Evolutionary conservation across 805 yeast species (phyloP), one percentile per base, ranked within the genome.

Genomic region (Torulaspora indica): DNA sequence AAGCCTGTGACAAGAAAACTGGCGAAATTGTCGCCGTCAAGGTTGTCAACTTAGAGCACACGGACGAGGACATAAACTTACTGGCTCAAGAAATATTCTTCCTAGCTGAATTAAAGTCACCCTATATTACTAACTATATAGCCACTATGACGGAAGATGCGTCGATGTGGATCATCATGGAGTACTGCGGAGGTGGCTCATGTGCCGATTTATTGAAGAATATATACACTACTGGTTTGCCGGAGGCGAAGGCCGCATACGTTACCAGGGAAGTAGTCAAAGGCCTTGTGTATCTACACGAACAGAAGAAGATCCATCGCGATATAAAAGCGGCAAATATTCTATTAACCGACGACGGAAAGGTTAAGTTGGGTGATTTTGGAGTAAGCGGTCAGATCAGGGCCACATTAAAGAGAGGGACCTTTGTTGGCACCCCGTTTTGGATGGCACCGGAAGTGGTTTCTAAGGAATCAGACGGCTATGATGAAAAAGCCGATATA

Each of bases 391-490:
- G 93, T 0, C 93, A 88, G 62, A 71, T 90, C 22, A 75, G 82
- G 15, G 60, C 96, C 2, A 81, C 81, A 40, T 72, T 77, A 53
- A 66, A 78, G 45, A 71, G 79, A 48, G 76, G 82, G 51, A 86
- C 96, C 0, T 82, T 90, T 72, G 96, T 89, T 41, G 98, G 98
- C 1, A 89, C 97, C 0, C 96, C 97, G 10, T 87, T 79, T 64
- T 90, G 97, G 97, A 90, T 91, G 98, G 98, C 98, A 0, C 98
- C 98, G 0, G 98, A 93, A 62, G 85, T 91, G n/a, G 84, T 93
- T 35, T 62, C 71, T 14, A 49, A 53, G 35, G 55, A 53, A 46
- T 58, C 64, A 36, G 62, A 67, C 8, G 95, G 93, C 0, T 89
- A 93, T 63, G 76, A 85, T 58, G 85, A 82, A 49, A 85, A 84